A percentile compares a stretch with the other conserved stretches of the same genome.
These are phyloP conservation scores for Ogataea kodamae DNA, from an alignment of 805 yeast genomes.

Conservation along the genomic window DNA sequence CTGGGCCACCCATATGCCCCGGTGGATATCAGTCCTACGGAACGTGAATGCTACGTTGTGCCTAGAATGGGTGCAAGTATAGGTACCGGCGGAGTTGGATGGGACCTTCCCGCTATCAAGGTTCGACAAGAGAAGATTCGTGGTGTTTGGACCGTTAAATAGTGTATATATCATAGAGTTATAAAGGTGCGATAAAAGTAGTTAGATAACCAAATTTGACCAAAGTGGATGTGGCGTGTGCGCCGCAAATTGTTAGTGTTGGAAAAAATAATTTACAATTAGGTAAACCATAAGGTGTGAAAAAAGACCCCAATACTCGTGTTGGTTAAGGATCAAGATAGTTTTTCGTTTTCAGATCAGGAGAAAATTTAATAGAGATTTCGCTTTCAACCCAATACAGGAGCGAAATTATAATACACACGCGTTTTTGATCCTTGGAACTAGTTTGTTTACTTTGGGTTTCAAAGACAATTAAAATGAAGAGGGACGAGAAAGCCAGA, in stretches of 20 bases:
- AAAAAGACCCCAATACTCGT: neutral
- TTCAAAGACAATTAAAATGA: constrained; percentile 4
- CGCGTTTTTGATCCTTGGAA: too few relatives aligned
- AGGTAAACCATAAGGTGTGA: constrained; percentile 3
- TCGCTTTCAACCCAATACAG: neutral
- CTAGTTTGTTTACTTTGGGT: neutral
- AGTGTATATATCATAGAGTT: too few relatives aligned
- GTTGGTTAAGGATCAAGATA: constrained; percentile 1
- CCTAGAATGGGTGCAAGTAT: constrained; percentile 85
- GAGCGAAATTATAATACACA: neutral
- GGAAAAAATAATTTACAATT: constrained; percentile 3
- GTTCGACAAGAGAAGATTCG: constrained; percentile 64
- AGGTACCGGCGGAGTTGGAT: constrained; percentile 83
- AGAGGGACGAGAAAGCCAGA: constrained; percentile 6
- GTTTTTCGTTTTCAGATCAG: neutral
- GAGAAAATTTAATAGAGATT: constrained; percentile 1
- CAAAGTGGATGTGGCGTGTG: constrained; percentile 3
- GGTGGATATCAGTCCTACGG: constrained; percentile 56
- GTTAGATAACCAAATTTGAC: neutral
- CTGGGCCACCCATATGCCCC: constrained; percentile 89
- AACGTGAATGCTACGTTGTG: constrained; percentile 83
- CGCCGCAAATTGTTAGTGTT: neutral
- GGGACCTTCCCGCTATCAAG: constrained; percentile 84
- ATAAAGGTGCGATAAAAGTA: neutral
- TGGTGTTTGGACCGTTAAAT: constrained; percentile 61